Evolutionary conservation across 2,329 filamentous ascomycete genomes (phyloP).

Genomic region (Ascocoryne sarcoides): DNA sequence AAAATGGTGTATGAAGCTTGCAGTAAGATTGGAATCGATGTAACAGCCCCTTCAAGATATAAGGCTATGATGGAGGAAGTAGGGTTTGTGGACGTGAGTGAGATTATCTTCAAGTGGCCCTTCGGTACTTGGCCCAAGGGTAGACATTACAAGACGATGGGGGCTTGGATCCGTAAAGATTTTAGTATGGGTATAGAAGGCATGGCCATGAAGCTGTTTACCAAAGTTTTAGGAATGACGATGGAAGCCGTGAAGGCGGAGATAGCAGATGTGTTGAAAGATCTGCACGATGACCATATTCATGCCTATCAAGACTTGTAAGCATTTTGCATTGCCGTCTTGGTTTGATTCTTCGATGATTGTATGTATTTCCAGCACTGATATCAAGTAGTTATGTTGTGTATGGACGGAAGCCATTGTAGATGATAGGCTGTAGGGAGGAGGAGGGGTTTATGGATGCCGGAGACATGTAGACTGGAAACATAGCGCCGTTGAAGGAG

Average conservation of each 20-base stretch:
- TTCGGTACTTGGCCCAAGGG: conserved; percentile 35
- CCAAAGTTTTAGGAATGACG: conserved; percentile 6
- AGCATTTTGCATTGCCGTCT: too few relatives aligned
- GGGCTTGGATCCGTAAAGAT: conserved; percentile 20
- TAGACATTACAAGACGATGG: conserved; percentile 28
- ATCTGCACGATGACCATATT: conserved; percentile 2
- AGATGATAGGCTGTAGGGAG: too few relatives aligned
- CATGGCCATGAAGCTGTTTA: conserved; percentile 4
- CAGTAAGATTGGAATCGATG: conserved; percentile 10
- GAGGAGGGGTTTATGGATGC: too few relatives aligned
- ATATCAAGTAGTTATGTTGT: background rate
- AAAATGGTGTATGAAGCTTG: conserved; percentile 2
- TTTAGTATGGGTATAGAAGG: conserved; percentile 3
- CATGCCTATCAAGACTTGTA: too few relatives aligned
- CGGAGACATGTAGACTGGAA: too few relatives aligned
- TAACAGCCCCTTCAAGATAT: conserved; percentile 4
- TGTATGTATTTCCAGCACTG: background rate
- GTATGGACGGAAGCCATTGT: background rate
- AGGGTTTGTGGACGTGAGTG: conserved; percentile 28
- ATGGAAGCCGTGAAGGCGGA: conserved; percentile 4
- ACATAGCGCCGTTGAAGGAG: too few relatives aligned
- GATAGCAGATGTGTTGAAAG: conserved; percentile 4
- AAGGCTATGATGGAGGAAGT: conserved; percentile 22
- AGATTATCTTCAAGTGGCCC: conserved; percentile 33
- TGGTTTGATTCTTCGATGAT: background rate